phyloP scores from a whole-genome alignment of 345 rosid species.

The Acer yangbiense region DNA sequence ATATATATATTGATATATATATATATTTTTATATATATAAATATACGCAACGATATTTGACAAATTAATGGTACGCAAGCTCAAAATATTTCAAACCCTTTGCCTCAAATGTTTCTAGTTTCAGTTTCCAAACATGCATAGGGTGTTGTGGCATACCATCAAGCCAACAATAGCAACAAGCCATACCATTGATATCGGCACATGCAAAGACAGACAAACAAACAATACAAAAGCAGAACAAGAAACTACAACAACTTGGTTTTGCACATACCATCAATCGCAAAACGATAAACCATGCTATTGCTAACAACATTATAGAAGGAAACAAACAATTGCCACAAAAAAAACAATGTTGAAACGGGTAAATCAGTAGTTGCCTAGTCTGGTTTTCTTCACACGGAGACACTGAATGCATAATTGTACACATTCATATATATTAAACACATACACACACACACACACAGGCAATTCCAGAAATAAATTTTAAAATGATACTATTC shows the following conservation, averaged over 20 bases:
- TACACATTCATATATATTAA: neutral
- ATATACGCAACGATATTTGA: neutral
- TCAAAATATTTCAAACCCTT: neutral
- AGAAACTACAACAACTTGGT: neutral
- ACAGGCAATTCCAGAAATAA: neutral
- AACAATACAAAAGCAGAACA: neutral
- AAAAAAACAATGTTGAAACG: neutral
- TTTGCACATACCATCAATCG: neutral
- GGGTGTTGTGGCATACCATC: neutral
- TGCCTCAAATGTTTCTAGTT: neutral
- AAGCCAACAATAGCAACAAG: neutral
- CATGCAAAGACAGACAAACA: neutral
- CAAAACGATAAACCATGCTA: neutral
- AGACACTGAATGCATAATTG: neutral
- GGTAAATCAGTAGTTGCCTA: neutral
- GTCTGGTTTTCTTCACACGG: neutral
- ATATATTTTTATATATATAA: no score
- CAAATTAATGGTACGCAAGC: neutral
- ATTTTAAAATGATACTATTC: neutral
- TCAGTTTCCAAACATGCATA: no score
- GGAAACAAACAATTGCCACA: neutral
- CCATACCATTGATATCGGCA: no score
- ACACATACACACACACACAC: neutral
- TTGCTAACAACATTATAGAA: conserved; percentile 4
- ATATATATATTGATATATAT: neutral